Conservation (phyloP, 768 basidiomycete genomes). For the Gyrodon lividus region DNA sequence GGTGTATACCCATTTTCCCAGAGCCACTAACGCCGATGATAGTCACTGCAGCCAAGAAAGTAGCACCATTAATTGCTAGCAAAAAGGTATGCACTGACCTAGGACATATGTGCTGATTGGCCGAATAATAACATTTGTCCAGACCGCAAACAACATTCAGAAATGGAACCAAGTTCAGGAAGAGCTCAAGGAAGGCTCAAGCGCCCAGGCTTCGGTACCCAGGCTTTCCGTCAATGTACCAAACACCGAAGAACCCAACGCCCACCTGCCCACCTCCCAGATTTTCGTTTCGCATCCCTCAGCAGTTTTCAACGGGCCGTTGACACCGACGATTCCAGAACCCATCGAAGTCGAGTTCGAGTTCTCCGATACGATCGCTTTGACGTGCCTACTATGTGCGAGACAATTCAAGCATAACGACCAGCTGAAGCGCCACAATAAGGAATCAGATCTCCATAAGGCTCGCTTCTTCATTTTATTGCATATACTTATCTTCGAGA, state of each 20-base stretch:
- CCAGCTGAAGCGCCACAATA: constrained; percentile 85
- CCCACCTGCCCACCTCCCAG: constrained; percentile 6
- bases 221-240: constrained; percentile 12
- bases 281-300: constrained; percentile 10
- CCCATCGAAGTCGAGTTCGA: constrained; percentile 67
- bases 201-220: constrained; percentile 22
- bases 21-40: constrained; percentile 10
- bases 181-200: constrained; percentile 61
- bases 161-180: constrained; percentile 98
- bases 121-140: constrained; percentile 9
- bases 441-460: constrained; percentile 96
- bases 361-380: constrained; percentile 70
- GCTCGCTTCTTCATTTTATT: constrained; percentile 49
- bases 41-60: constrained; percentile 60
- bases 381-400: constrained; percentile 88
- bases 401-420: constrained; percentile 90
- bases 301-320: constrained; percentile 17
- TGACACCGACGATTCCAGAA: constrained; percentile 37
- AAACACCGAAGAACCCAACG: constrained; percentile 4
- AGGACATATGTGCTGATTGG: neutral
- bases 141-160: constrained; percentile 88
- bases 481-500: constrained; percentile 19
- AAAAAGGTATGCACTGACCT: constrained; percentile 60
- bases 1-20: neutral
- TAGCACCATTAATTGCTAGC: constrained; percentile 79